Percentiles rank a stretch among this genome's conserved stretches.
Conservation (phyloP, 208 protist species). For the Leishmania gerbilli region DNA sequence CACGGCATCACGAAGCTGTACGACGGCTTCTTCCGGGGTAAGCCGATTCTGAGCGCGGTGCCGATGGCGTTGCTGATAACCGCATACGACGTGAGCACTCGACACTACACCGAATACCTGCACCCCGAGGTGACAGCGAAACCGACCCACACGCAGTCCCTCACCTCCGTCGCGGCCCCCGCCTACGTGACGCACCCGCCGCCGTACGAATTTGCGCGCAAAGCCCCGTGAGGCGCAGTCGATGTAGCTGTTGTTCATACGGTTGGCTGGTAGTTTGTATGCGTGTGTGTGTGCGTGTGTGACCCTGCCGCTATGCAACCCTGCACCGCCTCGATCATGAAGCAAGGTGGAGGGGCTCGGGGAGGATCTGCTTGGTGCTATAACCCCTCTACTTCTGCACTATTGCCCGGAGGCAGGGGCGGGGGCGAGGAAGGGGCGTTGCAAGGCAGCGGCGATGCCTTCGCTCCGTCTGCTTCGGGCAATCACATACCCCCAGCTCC, state of each 20-base stretch:
- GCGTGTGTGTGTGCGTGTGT: not conserved
- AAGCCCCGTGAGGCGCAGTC: not conserved
- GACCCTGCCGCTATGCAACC: not conserved
- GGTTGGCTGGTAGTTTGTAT: too few species aligned
- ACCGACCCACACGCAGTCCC: constrained; percentile 46
- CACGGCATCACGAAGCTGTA: constrained; percentile 82
- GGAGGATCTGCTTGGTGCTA: not conserved
- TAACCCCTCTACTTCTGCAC: not conserved
- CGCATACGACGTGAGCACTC: constrained; percentile 57
- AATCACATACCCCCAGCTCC: not conserved
- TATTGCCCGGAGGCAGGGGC: not conserved
- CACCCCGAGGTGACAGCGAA: constrained; percentile 46
- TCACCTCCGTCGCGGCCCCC: constrained; percentile 38
- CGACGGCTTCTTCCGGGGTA: constrained; percentile 79
- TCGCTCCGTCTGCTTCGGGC: too few species aligned
- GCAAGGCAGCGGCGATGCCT: not conserved
- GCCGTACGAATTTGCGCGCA: constrained; percentile 63
- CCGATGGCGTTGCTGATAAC: constrained; percentile 70
- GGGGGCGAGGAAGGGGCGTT: not conserved
- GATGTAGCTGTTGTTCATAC: not conserved
- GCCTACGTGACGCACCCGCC: constrained; percentile 25
- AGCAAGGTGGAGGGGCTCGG: not conserved
- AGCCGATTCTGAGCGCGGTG: constrained; percentile 70
- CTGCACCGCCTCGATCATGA: not conserved
- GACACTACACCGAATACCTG: constrained; percentile 70